These are phyloP conservation scores for Vigna reflexopilosa DNA, from an alignment of 306 rosid genomes.

Conservation along the genomic window DNA sequence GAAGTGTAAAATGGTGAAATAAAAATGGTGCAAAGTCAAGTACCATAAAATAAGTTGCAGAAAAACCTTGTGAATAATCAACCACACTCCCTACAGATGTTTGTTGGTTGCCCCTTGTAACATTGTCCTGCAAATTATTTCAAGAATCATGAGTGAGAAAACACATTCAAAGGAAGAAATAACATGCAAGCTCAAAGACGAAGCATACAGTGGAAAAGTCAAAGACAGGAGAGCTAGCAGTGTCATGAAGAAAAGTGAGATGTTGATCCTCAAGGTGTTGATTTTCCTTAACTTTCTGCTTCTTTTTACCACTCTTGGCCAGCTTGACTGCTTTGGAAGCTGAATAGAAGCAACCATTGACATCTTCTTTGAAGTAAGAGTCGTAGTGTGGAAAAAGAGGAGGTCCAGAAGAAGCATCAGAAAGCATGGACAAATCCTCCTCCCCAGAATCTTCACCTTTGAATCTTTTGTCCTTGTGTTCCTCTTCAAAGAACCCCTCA, in stretches of 20 bases:
- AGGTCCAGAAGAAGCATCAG: constrained; percentile 99
- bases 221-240: constrained; percentile 84
- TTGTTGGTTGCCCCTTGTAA: constrained; percentile 52
- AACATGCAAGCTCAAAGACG: constrained; percentile 3
- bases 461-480: constrained; percentile 33
- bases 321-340: constrained; percentile 49
- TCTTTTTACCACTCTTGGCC: constrained; percentile 50
- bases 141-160: constrained; percentile 26
- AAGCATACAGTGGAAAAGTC: constrained; percentile 69
- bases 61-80: constrained; percentile 81
- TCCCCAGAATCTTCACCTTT: constrained; percentile 57
- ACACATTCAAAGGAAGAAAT: background rate
- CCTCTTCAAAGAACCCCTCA: constrained; percentile 46
- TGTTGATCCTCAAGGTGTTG: constrained; percentile 45
- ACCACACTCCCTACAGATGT: constrained; percentile 59
- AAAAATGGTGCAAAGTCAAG: constrained; percentile 8
- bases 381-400: constrained; percentile 74
- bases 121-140: constrained; percentile 59
- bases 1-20: constrained; percentile 6
- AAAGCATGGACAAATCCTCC: constrained; percentile 94
- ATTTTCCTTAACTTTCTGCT: constrained; percentile 56
- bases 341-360: constrained; percentile 51
- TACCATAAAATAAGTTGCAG: constrained; percentile 87
- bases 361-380: constrained; percentile 50
- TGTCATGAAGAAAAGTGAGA: constrained; percentile 74